Evolutionary conservation across 2,329 filamentous ascomycete genomes (phyloP).

Genomic region (Cladophialophora immunda): DNA sequence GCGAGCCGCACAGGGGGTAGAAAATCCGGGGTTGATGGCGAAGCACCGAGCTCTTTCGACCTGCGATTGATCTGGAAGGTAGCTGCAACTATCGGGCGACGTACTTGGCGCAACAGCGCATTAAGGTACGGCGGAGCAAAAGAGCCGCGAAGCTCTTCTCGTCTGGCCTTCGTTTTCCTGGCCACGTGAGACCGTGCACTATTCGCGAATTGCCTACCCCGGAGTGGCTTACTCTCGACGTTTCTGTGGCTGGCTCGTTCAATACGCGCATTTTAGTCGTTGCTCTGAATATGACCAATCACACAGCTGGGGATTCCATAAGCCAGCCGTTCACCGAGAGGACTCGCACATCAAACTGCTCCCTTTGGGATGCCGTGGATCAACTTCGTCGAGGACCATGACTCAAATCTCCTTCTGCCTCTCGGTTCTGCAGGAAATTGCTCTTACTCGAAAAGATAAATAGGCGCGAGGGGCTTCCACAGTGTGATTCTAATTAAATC

Average conservation of each 20-base stretch:
- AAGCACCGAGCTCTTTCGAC: neutral
- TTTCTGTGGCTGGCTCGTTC: too few species aligned
- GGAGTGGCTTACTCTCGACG: neutral
- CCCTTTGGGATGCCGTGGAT: neutral
- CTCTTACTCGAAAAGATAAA: too few species aligned
- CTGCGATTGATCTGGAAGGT: slow-evolving; percentile 1
- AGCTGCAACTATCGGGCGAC: slow-evolving; percentile 11
- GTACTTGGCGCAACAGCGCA: neutral
- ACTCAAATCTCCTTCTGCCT: slow-evolving; percentile 1
- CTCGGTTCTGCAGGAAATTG: too few species aligned
- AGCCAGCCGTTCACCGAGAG: slow-evolving; percentile 3
- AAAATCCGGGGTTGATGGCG: neutral
- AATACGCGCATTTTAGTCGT: slow-evolving; percentile 12
- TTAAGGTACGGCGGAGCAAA: slow-evolving; percentile 1
- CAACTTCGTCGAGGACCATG: neutral
- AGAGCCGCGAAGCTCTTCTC: neutral
- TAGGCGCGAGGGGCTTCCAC: too few species aligned
- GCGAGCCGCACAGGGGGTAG: neutral
- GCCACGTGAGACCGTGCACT: slow-evolving; percentile 10
- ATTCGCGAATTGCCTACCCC: neutral
- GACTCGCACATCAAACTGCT: neutral
- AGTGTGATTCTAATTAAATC: too few species aligned
- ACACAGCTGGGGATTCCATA: neutral
- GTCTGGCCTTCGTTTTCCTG: neutral
- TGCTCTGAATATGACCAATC: slow-evolving; percentile 31